Base-by-base conservation (phyloP, 768 basidiomycete genomes). In the Pleurotus giganteus region DNA sequence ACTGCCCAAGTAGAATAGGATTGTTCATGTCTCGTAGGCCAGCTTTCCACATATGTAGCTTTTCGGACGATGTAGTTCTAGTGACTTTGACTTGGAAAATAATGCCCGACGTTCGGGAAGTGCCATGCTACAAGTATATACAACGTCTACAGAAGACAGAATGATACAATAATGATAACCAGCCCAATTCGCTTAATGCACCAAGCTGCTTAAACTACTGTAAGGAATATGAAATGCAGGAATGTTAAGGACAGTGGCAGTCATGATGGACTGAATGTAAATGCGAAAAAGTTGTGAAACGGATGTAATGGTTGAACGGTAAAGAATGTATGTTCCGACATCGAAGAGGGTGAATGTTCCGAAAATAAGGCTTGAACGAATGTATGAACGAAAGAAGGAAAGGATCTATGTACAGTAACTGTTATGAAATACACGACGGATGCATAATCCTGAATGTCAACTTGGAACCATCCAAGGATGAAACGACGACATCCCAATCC, bases 361-460 rank as follows among this genome's bases (percentile, higher is more conserved):
- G 21, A 46, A 26, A 49, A 53, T 9, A 47, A 39, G 24, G 23
- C 37, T 41, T 56, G 56, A 58, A 60, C 43, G 27, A 57, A 55
- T 39, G 37, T 57, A n/a, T 17, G 26, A 39, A 32, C 19, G 15
- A 41, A 41, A 11, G 19, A 7, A 2, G 2, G n/a, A 17, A 7
- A 2, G 2, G n/a, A 17, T 41, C 12, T 41, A 19, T 24, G 28
- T 17, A 41, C 23, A 15, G 23, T 34, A 37, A 34, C 51, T 41
- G 58, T 12, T 26, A 36, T 50, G 32, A 59, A 55, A 54, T 23
- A 46, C 34, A 29, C 31, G 60, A 63, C 24, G 66, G 64, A 61
- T 83, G 79, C 42, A 83, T 63, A 55, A 89, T 72, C 46, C 81
- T 79, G 23, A 91, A 71, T 0, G 79, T 71, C 17, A 90, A 71